Conservation (phyloP, 2,329 filamentous ascomycete genomes). For the Fusarium equiseti region DNA sequence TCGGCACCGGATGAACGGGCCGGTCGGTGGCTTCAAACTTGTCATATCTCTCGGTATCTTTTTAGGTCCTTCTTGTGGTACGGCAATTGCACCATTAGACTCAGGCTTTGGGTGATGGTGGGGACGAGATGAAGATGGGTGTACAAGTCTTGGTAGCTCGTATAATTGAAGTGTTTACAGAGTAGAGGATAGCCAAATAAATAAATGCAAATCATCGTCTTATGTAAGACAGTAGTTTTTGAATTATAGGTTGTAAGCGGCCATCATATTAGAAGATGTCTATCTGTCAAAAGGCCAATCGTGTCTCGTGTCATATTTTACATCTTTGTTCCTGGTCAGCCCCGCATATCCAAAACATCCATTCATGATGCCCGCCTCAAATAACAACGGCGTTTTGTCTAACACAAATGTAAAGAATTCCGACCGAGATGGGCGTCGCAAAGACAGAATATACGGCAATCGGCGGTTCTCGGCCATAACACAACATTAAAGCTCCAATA, state of each 20-base stretch:
- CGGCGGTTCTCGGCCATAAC: slow-evolving; percentile 34
- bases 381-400: slow-evolving; percentile 6
- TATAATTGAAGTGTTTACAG: not conserved
- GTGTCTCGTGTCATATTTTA: not conserved
- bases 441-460: slow-evolving; percentile 11
- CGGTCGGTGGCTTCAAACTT: slow-evolving; percentile 11
- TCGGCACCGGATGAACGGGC: slow-evolving; percentile 18
- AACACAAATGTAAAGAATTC: not conserved
- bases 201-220: not conserved
- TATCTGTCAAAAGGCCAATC: not conserved
- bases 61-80: not conserved
- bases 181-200: not conserved
- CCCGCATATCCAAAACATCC: slow-evolving; percentile 16
- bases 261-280: not conserved
- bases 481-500: slow-evolving; percentile 9
- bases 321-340: slow-evolving; percentile 3
- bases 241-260: not conserved
- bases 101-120: slow-evolving; percentile 16
- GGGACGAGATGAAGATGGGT: not conserved
- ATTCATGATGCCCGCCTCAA: slow-evolving; percentile 5
- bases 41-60: slow-evolving; percentile 3
- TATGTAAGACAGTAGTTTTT: not conserved
- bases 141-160: not conserved
- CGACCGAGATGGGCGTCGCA: not conserved
- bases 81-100: slow-evolving; percentile 26